Percentiles rank a stretch among this genome's conserved stretches.
Evolutionary conservation across 1,284 basidiomycete genomes (phyloP).

Genomic region (Sphaerobolus stellatus): DNA sequence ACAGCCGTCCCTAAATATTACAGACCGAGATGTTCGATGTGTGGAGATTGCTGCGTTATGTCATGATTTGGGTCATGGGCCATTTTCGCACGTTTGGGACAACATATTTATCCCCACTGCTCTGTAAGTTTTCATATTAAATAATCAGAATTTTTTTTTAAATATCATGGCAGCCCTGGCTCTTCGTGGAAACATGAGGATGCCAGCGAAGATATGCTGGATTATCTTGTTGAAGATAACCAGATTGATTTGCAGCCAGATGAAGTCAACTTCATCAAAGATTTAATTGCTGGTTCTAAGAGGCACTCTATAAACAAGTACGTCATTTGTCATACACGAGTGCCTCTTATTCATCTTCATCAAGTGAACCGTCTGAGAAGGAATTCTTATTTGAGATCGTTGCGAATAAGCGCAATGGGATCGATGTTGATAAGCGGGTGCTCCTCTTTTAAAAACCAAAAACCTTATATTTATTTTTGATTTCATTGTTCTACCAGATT

Average conservation of each 20-base stretch:
- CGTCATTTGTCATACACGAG: constrained; percentile 14
- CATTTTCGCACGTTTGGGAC: constrained; percentile 76
- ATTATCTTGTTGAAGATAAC: constrained; percentile 55
- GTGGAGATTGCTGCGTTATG: constrained; percentile 70
- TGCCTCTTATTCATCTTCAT: not conserved
- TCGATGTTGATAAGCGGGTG: constrained; percentile 78
- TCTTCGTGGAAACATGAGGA: constrained; percentile 65
- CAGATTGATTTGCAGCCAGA: constrained; percentile 41
- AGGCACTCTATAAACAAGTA: constrained; percentile 45
- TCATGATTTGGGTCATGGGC: constrained; percentile 73
- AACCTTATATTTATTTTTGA: not conserved
- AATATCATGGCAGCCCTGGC: constrained; percentile 37
- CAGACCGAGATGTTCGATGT: constrained; percentile 63
- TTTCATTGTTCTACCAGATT: constrained; percentile 45
- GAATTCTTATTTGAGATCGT: constrained; percentile 70
- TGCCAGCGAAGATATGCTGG: constrained; percentile 73
- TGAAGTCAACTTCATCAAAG: constrained; percentile 62
- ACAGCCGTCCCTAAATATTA: constrained; percentile 65
- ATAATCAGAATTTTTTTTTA: constrained; percentile 4
- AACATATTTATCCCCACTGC: constrained; percentile 58
- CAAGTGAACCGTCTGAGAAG: constrained; percentile 35
- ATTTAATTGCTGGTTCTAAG: constrained; percentile 61
- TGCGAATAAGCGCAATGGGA: constrained; percentile 71
- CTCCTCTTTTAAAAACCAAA: not conserved
- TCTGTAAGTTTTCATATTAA: constrained; percentile 39